These are phyloP conservation scores for Pterula multifida DNA, from an alignment of 1,284 basidiomycete species.

Conservation along the genomic window DNA sequence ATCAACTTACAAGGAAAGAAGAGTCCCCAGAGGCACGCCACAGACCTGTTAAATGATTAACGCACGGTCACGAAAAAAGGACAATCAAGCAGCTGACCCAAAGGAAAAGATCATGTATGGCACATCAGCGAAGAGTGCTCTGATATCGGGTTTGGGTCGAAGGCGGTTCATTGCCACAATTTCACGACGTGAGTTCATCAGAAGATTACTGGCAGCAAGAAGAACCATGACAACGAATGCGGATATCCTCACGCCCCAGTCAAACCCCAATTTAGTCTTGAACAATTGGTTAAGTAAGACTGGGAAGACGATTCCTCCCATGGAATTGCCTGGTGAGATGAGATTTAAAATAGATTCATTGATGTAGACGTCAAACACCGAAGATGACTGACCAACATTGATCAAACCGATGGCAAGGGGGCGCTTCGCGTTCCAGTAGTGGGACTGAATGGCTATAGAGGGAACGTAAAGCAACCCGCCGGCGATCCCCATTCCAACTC, in stretches of 20 bases:
- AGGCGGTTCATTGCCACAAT: constrained; percentile 4
- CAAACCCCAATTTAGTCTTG: constrained; percentile 18
- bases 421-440: constrained; percentile 20
- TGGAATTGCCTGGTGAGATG: constrained; percentile 14
- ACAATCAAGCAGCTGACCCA: constrained; percentile 8
- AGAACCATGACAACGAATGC: constrained; percentile 12
- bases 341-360: too few relatives aligned
- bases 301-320: constrained; percentile 24
- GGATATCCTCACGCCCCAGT: constrained; percentile 17
- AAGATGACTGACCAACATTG: constrained; percentile 12
- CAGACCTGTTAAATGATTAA: constrained; percentile 4
- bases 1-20: constrained; percentile 10
- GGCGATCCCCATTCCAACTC: constrained; percentile 23
- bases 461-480: constrained; percentile 23
- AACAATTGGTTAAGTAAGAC: constrained; percentile 26
- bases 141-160: constrained; percentile 1
- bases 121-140: constrained; percentile 6
- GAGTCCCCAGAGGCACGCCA: constrained; percentile 6
- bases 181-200: constrained; percentile 14
- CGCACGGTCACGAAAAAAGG: neutral
- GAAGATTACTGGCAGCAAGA: constrained; percentile 13
- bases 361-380: too few relatives aligned
- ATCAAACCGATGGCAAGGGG: constrained; percentile 26
- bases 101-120: constrained; percentile 7
- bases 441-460: constrained; percentile 19